These are phyloP conservation scores for Urostyla sp. DNA, from an alignment of 73 alveolate species.

Conservation along the genomic window DNA sequence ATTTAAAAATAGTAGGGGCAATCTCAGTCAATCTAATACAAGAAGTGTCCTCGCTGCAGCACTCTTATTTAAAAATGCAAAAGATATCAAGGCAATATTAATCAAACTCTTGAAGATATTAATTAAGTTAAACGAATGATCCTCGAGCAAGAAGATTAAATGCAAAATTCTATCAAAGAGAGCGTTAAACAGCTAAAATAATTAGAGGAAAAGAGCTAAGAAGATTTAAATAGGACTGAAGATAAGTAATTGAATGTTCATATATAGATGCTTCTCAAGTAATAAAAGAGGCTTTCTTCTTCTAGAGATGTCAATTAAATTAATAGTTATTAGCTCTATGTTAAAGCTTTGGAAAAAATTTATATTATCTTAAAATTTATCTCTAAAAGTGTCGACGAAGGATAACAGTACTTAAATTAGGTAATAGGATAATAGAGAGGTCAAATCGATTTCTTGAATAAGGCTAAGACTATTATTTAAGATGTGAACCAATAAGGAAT, in stretches of 20 bases:
- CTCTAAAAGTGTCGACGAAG: too few species aligned
- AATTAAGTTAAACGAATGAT: constrained; percentile 16
- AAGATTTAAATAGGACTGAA: neutral
- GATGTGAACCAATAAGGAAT: neutral
- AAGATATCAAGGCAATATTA: constrained; percentile 32
- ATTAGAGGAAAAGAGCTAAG: neutral
- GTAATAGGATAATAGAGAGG: neutral
- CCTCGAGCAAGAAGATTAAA: neutral
- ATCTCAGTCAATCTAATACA: constrained; percentile 36
- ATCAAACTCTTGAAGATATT: neutral
- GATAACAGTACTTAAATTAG: neutral
- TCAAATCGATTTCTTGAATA: neutral
- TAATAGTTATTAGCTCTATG: too few species aligned
- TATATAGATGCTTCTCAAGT: neutral
- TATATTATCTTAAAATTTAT: too few species aligned
- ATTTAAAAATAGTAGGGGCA: constrained; percentile 8
- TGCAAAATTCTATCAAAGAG: neutral
- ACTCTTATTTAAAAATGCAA: constrained; percentile 35
- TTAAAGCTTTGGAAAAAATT: too few species aligned
- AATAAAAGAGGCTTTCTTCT: neutral
- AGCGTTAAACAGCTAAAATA: neutral
- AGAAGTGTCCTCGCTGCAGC: constrained; percentile 83
- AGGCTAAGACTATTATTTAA: neutral
- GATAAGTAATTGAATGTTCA: neutral
- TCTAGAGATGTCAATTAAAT: neutral